Evolutionary conservation across 1,284 basidiomycete species (phyloP).

Genomic region (Phylloboletellus chloephorus): DNA sequence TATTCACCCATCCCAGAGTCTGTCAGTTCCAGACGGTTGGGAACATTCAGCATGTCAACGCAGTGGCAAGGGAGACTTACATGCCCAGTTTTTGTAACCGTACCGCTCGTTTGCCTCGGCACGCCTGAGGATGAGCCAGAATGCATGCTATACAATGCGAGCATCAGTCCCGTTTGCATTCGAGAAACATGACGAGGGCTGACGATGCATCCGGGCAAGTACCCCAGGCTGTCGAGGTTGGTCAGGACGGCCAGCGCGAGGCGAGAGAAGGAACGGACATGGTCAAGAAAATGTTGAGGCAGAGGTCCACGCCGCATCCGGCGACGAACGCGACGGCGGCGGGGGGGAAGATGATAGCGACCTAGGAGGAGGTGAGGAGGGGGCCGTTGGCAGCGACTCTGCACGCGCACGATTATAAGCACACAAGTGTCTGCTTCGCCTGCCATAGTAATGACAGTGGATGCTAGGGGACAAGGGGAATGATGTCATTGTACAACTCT

Average conservation of each 20-base stretch:
- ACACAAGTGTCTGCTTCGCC: conserved; percentile 20
- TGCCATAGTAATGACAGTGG: conserved; percentile 14
- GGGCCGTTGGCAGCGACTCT: not conserved
- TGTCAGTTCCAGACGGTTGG: not conserved
- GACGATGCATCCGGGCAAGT: conserved; percentile 66
- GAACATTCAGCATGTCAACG: not conserved
- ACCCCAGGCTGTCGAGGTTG: conserved; percentile 50
- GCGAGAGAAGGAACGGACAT: conserved; percentile 33
- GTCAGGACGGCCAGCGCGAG: not conserved
- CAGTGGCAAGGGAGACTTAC: conserved; percentile 34
- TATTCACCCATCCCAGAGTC: conserved; percentile 25
- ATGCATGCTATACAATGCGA: conserved; percentile 41
- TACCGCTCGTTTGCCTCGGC: conserved; percentile 70
- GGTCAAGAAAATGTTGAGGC: conserved; percentile 68
- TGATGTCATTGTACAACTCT: conserved; percentile 24
- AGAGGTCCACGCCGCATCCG: conserved; percentile 61
- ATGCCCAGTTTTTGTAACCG: conserved; percentile 60
- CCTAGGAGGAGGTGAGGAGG: conserved; percentile 33
- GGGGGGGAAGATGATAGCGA: conserved; percentile 65
- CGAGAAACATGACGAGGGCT: conserved; percentile 4
- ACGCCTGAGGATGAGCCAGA: conserved; percentile 66
- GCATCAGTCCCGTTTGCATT: not conserved
- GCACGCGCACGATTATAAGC: conserved; percentile 17
- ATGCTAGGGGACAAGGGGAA: not conserved
- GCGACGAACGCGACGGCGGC: conserved; percentile 58